phyloP scores from a whole-genome alignment of 495 filamentous ascomycete species.

The Tuber microsphaerosporum region DNA sequence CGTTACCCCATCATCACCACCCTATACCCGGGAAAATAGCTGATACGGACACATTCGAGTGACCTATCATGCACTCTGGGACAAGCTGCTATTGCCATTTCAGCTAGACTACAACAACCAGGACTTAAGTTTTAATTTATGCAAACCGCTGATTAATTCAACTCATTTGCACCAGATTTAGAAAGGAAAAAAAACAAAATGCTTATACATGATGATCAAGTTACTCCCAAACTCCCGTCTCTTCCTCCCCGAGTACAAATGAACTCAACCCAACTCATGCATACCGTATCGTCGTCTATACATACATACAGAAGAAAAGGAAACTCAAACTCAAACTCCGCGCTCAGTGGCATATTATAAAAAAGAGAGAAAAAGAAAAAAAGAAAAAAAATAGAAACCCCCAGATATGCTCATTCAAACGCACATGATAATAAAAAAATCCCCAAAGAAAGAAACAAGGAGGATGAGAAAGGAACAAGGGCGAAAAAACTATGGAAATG shows the following conservation, averaged over 20 bases:
- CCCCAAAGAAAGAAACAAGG: constrained; percentile 7
- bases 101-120: not conserved
- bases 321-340: constrained; percentile 18
- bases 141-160: not conserved
- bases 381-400: constrained; percentile 9
- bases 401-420: constrained; percentile 11
- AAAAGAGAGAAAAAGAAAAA: not conserved
- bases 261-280: not conserved
- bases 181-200: not conserved
- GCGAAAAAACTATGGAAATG: not conserved
- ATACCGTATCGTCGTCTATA: constrained; percentile 1
- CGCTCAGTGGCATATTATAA: constrained; percentile 17
- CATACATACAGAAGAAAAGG: not conserved
- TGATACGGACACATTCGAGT: not conserved
- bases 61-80: not conserved
- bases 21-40: too few species aligned
- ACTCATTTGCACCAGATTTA: not conserved
- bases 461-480: not conserved
- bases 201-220: not conserved
- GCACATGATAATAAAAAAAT: constrained; percentile 1
- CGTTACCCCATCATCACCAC: too few species aligned
- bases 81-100: not conserved
- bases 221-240: constrained; percentile 1
- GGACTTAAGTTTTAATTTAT: not conserved
- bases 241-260: not conserved